Conservation (phyloP, 2,329 filamentous ascomycete genomes). For the Phaeosphaeriaceae sp. region DNA sequence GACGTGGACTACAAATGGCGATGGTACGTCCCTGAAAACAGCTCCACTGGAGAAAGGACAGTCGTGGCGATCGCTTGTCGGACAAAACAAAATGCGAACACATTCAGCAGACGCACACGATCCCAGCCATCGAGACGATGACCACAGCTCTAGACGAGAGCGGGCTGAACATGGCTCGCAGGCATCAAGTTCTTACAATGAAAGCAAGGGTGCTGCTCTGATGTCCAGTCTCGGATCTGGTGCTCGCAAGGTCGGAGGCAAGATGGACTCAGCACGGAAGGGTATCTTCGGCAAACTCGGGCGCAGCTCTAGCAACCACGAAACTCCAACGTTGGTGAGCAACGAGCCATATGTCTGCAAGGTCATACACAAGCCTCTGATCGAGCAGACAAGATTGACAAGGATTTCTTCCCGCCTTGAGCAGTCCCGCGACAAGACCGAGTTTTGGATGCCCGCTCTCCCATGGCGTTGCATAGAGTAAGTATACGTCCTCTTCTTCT, state of each 20-base stretch:
- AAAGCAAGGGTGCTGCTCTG: conserved; percentile 68
- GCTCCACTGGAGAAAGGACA: conserved; percentile 72
- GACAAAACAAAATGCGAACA: conserved; percentile 66
- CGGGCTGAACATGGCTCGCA: conserved; percentile 43
- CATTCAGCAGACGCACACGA: conserved; percentile 74
- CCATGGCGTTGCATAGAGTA: conserved; percentile 94
- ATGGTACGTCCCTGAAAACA: conserved; percentile 62
- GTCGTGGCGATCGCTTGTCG: conserved; percentile 72
- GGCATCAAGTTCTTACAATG: conserved; percentile 61
- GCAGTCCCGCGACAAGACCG: conserved; percentile 90
- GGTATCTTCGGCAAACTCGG: conserved; percentile 81
- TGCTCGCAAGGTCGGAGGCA: conserved; percentile 75
- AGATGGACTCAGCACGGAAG: conserved; percentile 75
- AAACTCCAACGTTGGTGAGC: conserved; percentile 66
- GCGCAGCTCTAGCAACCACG: conserved; percentile 74
- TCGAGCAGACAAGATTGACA: conserved; percentile 89
- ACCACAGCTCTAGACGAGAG: conserved; percentile 33
- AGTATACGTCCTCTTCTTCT: conserved; percentile 35
- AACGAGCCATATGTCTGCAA: conserved; percentile 85
- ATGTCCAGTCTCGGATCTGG: conserved; percentile 77
- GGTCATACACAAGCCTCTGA: conserved; percentile 83
- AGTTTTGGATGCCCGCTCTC: conserved; percentile 98
- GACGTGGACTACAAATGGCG: conserved; percentile 44
- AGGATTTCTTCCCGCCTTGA: conserved; percentile 90
- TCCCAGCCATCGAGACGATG: conserved; percentile 39